phyloP scores from a whole-genome alignment of 345 rosid species.

The Eucalyptus guilfoylei region DNA sequence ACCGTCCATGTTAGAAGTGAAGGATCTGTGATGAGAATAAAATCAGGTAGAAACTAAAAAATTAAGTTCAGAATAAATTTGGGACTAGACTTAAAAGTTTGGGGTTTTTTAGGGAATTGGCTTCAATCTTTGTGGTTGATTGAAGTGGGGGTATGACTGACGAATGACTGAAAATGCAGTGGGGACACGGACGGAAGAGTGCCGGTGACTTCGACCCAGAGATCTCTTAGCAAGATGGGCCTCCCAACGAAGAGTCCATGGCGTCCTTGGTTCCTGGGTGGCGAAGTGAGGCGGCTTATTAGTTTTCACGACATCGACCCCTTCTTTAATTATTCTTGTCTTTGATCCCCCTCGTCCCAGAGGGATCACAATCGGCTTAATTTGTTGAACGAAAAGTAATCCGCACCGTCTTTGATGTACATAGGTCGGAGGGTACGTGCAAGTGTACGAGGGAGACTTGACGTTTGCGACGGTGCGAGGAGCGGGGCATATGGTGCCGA shows the following conservation, averaged over 20 bases:
- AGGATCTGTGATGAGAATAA: neutral
- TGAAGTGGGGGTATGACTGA: neutral
- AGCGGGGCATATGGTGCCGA: constrained; percentile 92
- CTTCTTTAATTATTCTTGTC: neutral
- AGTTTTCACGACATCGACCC: neutral
- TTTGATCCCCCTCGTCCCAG: neutral
- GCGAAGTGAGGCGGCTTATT: constrained; percentile 29
- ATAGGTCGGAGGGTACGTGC: constrained; percentile 74
- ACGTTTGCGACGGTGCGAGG: constrained; percentile 75
- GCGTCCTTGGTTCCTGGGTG: constrained; percentile 69
- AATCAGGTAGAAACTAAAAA: too few species aligned
- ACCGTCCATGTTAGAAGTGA: neutral
- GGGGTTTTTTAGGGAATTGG: too few species aligned
- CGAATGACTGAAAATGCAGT: constrained; percentile 14
- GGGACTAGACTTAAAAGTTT: too few species aligned
- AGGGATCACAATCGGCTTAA: neutral
- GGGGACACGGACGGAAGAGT: constrained; percentile 86
- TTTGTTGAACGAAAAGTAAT: neutral
- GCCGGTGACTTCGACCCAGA: constrained; percentile 72
- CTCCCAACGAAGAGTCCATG: constrained; percentile 40
- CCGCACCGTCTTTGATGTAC: neutral
- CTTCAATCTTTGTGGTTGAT: neutral
- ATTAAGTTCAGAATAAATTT: too few species aligned
- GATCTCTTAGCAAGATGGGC: constrained; percentile 51
- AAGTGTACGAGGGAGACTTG: constrained; percentile 56